Evolutionary conservation across 73 alveolate species (phyloP), one percentile per base, ranked within the genome.

Genomic region (Tetrahymena borealis): DNA sequence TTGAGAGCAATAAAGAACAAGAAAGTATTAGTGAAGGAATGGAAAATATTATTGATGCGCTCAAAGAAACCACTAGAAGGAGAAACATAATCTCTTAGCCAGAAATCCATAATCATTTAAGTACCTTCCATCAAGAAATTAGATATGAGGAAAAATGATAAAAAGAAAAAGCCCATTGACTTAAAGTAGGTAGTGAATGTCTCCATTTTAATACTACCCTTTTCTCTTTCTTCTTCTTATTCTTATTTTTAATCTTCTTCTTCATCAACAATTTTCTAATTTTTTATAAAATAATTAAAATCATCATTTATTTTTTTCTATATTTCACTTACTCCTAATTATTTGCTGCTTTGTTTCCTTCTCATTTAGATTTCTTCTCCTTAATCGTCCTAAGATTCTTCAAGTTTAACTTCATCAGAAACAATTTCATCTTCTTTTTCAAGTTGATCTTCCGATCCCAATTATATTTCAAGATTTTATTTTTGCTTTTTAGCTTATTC

Each of bases 161-260:
- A 40, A 33, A 93, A 39, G 18, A 28, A 39, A 13, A 32, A 85
- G 16, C 93, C 33, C 95, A 93, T 93, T 28, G 90, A 40, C 38
- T 40, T 32, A n/a, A 93, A 6, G 32, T 85, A 93, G 32, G 90
- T 79, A 31, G 77, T 38, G n/a, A 93, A 90, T 40, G 95, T 93
- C 60, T 93, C 95, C n/a, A 40, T 13, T 3, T 91, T 94, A 11
- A 95, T 95, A 38, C 79, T 92, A 18, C 96, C 97, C 32, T 24
- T 39, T 90, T 93, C 94, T 78, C 94, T 93, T 42, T 95, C 96
- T 94, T 95, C 97, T 4, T 95, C 97, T 20, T 93, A 93, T 35
- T 33, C 78, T 37, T 93, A 42, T 28, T 90, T 35, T 24, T 39
- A 40, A 10, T 94, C 90, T 31, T 31, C 85, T 28, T 20, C 38